These are phyloP conservation scores for Grifola frondosa DNA, from an alignment of 1,284 basidiomycete species.

Conservation along the genomic window DNA sequence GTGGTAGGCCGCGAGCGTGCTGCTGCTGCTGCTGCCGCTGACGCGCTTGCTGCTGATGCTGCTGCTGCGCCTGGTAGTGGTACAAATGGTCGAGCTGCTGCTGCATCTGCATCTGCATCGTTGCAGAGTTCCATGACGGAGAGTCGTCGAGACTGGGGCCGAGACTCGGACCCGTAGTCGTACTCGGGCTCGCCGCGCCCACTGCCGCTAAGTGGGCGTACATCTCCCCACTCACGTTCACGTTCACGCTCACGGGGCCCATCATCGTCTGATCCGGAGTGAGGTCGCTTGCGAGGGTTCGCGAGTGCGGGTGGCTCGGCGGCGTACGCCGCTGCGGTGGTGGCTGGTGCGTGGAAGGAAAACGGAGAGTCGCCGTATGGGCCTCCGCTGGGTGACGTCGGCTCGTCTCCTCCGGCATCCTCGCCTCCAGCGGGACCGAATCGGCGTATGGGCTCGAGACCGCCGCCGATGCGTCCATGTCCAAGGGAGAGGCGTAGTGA, in stretches of 20 bases:
- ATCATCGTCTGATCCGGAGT: constrained; percentile 52
- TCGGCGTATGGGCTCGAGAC: constrained; percentile 25
- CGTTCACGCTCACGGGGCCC: constrained; percentile 32
- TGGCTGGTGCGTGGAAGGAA: constrained; percentile 69
- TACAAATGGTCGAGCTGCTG: constrained; percentile 33
- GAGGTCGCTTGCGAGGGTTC: constrained; percentile 65
- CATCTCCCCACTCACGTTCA: constrained; percentile 29
- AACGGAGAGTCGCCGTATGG: constrained; percentile 62
- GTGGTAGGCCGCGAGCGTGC: constrained; percentile 45
- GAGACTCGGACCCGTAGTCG: constrained; percentile 65
- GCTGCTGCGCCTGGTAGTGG: constrained; percentile 27
- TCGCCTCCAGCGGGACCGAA: constrained; percentile 23
- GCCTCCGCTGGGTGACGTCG: constrained; percentile 25
- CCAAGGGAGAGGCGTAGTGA: constrained; percentile 40
- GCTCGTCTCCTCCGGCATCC: constrained; percentile 29
- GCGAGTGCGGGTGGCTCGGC: constrained; percentile 20
- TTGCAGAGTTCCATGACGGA: constrained; percentile 85
- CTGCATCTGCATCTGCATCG: constrained; percentile 43
- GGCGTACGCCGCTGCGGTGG: constrained; percentile 13
- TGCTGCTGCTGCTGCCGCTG: constrained; percentile 24
- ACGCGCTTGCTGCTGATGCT: constrained; percentile 7
- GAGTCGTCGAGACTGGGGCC: constrained; percentile 74
- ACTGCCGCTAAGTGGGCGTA: constrained; percentile 30
- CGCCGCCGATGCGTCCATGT: constrained; percentile 35
- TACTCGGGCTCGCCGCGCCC: constrained; percentile 37